These are phyloP conservation scores for Apiospora sp. DNA, from an alignment of 2,329 filamentous ascomycete genomes.

Conservation along the genomic window DNA sequence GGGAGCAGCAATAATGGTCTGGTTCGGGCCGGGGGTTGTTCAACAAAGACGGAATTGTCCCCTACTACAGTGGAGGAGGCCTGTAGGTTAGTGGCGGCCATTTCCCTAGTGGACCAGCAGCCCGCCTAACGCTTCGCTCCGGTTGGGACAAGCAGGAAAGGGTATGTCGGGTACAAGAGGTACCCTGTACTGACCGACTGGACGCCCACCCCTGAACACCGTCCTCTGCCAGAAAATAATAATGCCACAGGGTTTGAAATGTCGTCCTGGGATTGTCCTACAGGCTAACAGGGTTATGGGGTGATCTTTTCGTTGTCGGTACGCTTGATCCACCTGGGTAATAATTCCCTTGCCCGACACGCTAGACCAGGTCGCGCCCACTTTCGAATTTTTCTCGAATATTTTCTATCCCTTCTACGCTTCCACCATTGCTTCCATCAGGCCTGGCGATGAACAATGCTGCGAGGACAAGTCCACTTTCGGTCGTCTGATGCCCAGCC, in stretches of 20 bases:
- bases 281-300: constrained; percentile 35
- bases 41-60: constrained; percentile 18
- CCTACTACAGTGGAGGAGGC: constrained; percentile 13
- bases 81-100: constrained; percentile 22
- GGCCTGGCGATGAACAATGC: constrained; percentile 21
- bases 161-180: constrained; percentile 4
- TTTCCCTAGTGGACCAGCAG: constrained; percentile 22
- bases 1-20: neutral
- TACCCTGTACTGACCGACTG: constrained; percentile 9
- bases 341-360: constrained; percentile 40
- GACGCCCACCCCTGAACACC: neutral
- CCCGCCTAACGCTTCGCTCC: constrained; percentile 17
- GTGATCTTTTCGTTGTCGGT: constrained; percentile 39
- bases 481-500: constrained; percentile 14
- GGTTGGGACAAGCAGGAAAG: constrained; percentile 18
- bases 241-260: constrained; percentile 19
- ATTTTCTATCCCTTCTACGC: constrained; percentile 19
- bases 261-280: constrained; percentile 27
- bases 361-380: constrained; percentile 38
- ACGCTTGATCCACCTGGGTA: constrained; percentile 37
- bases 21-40: constrained; percentile 13
- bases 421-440: constrained; percentile 17
- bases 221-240: neutral
- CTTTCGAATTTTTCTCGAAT: constrained; percentile 47
- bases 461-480: constrained; percentile 7